These are phyloP conservation scores for Diaporthe citrichinensis DNA, from an alignment of 2,329 filamentous ascomycete species.

Conservation along the genomic window DNA sequence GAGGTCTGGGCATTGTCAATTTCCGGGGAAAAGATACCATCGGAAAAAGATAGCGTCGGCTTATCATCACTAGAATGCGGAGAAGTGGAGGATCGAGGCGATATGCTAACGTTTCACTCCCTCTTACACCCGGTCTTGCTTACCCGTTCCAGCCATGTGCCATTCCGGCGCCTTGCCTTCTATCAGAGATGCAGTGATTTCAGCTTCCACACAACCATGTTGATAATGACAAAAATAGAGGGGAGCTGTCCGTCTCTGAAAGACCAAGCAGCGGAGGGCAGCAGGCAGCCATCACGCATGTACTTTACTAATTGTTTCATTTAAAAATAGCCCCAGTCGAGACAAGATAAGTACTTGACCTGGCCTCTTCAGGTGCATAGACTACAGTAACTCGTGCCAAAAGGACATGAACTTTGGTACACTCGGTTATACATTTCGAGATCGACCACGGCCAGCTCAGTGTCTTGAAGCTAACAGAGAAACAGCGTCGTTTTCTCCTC, in stretches of 20 bases:
- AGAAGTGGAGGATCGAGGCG: slow-evolving; percentile 11
- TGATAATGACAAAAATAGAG: neutral
- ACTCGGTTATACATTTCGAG: too few relatives aligned
- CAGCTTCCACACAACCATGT: neutral
- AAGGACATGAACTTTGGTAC: neutral
- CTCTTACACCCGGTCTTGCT: neutral
- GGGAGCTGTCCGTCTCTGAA: too few relatives aligned
- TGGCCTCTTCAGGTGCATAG: neutral
- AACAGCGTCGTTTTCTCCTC: slow-evolving; percentile 4
- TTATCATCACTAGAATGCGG: neutral
- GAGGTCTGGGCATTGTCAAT: neutral
- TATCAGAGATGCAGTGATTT: neutral
- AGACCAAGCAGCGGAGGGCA: neutral
- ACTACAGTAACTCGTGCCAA: neutral
- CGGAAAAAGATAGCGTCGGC: slow-evolving; percentile 8
- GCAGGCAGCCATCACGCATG: neutral
- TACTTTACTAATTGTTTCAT: neutral
- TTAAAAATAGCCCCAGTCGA: neutral
- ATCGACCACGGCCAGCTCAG: neutral
- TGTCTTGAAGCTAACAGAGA: neutral
- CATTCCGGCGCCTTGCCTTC: neutral
- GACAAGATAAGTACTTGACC: neutral
- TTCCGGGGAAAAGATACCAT: neutral
- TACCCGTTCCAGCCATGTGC: neutral
- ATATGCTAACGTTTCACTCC: neutral